Evolutionary conservation across 1,284 basidiomycete genomes (phyloP).

Genomic region (Cutaneotrichosporon sp.): DNA sequence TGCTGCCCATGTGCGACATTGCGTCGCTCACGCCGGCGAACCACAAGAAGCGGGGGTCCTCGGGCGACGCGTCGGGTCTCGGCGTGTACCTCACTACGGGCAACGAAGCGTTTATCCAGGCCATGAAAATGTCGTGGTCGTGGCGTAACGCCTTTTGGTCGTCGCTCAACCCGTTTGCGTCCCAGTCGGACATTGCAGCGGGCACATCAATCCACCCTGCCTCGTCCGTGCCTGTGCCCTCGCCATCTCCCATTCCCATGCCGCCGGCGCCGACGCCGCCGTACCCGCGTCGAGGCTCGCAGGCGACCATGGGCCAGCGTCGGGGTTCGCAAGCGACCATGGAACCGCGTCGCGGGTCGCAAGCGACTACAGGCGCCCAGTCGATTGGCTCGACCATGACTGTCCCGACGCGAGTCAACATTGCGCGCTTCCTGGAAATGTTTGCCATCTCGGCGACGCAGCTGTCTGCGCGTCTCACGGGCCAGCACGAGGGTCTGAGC

Average conservation of each 20-base stretch:
- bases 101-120: constrained; percentile 50
- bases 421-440: constrained; percentile 44
- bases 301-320: background rate
- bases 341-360: constrained; percentile 5
- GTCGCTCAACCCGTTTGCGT: constrained; percentile 20
- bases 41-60: constrained; percentile 8
- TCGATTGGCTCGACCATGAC: constrained; percentile 3
- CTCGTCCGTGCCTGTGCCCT: background rate
- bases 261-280: background rate
- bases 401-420: constrained; percentile 17
- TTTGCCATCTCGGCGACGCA: constrained; percentile 39
- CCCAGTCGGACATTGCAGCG: background rate
- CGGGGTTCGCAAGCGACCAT: background rate
- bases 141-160: constrained; percentile 43
- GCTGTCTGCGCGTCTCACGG: constrained; percentile 40
- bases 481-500: constrained; percentile 37
- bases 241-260: background rate
- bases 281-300: background rate
- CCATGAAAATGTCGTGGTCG: constrained; percentile 47
- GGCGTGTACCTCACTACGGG: constrained; percentile 46
- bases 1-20: constrained; percentile 50
- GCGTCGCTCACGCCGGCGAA: constrained; percentile 32
- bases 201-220: background rate
- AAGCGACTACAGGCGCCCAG: constrained; percentile 7
- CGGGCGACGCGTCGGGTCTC: constrained; percentile 33